Percentiles rank a stretch among this genome's conserved stretches.
These are phyloP conservation scores for Ogataea kodamae DNA, from an alignment of 805 yeast species.

Conservation along the genomic window DNA sequence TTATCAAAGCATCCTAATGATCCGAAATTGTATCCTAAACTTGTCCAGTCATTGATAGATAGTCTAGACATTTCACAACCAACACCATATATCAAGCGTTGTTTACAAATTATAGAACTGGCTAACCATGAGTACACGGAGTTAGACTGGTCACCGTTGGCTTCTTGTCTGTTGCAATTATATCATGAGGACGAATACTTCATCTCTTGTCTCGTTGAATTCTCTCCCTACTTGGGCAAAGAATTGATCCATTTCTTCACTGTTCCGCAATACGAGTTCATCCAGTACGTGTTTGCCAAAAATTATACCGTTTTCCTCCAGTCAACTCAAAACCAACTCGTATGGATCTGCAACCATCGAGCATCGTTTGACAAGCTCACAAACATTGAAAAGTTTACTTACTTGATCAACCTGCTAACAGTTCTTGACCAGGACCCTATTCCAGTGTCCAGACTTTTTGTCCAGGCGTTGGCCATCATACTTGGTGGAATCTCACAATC, in stretches of 20 bases:
- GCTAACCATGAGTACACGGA: background rate
- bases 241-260: constrained; percentile 11
- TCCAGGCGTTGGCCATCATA: constrained; percentile 18
- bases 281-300: constrained; percentile 1
- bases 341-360: constrained; percentile 9
- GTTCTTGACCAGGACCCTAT: constrained; percentile 10
- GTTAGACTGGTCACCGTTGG: constrained; percentile 7
- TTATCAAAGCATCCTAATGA: background rate
- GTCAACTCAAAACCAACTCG: constrained; percentile 7
- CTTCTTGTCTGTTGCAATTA: constrained; percentile 6
- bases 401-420: constrained; percentile 14
- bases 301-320: constrained; percentile 1
- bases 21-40: background rate
- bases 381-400: constrained; percentile 12
- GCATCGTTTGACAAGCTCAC: constrained; percentile 1
- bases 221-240: constrained; percentile 4
- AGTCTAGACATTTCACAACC: constrained; percentile 1
- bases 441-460: constrained; percentile 7
- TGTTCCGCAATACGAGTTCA: constrained; percentile 8
- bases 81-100: background rate
- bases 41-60: constrained; percentile 2
- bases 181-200: constrained; percentile 9
- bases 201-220: constrained; percentile 4
- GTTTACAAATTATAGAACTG: constrained; percentile 7
- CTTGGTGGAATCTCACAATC: constrained; percentile 17